Evolutionary conservation across 169 alveolate species (phyloP), one percentile per base, ranked within the genome.

Genomic region (Plasmodium chabaudi): DNA sequence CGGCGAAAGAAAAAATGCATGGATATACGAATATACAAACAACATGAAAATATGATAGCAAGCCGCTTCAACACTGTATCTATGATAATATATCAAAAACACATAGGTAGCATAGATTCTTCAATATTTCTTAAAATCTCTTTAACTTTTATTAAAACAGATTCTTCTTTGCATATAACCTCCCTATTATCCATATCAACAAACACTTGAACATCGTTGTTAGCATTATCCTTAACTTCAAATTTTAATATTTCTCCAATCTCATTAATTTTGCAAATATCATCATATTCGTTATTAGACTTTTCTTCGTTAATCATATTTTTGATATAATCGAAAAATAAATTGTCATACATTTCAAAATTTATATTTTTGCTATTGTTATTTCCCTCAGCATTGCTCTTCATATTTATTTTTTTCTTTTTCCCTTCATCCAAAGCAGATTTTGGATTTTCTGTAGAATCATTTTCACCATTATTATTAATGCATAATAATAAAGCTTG

Each of bases 101-200:
- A 79, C 89, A 79, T 79, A 39, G 89, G 89, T 15, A 79, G 23
- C 42, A 79, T 17, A 9, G 89, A 49, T 44, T 79, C 89, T 59
- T 79, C 89, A 19, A 79, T 67, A 53, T 79, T 79, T 79, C 79
- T 15, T 39, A 79, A 19, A 79, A 79, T 79, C 56, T 79, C 89
- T 60, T 55, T 65, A 67, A 79, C 44, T 56, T 79, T 79, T 27
- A 44, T 27, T 70, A 79, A 79, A 51, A 79, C 68, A 10, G n/a
- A 42, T 53, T 65, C 53, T 21, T 64, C 77, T 42, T 79, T 60
- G 60, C 89, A 67, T 19, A 79, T 79, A n/a, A 79, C 61, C 25
- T 79, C 89, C 42, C 89, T 51, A 15, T 79, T 79, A 46, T 68
- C 89, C 21, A 79, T 79, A 56, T 79, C 89, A 59, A 79, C 89